phyloP scores from a whole-genome alignment of 2,329 filamentous ascomycete species.

The Clarireedia sp. region DNA sequence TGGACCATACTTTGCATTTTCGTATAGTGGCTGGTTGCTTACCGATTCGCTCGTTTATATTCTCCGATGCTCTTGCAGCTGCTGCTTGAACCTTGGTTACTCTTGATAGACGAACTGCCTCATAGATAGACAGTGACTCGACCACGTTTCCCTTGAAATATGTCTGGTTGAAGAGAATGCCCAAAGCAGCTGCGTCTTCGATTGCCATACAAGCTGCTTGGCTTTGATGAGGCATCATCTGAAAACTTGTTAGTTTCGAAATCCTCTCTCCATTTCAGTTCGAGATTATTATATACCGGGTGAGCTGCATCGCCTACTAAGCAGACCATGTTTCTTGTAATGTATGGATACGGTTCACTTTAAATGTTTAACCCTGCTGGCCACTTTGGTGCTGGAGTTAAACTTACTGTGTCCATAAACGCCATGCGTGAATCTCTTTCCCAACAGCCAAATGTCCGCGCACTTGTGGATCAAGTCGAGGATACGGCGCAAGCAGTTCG shows the following conservation, averaged over 20 bases:
- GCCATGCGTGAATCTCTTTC: constrained; percentile 56
- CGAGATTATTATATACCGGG: constrained; percentile 30
- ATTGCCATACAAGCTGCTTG: constrained; percentile 43
- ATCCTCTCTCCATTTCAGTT: not conserved
- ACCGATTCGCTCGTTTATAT: constrained; percentile 58
- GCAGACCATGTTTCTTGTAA: constrained; percentile 43
- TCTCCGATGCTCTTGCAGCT: constrained; percentile 48
- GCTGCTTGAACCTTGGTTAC: constrained; percentile 49
- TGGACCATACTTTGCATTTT: no score
- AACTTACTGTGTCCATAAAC: constrained; percentile 49
- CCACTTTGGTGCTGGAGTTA: no score
- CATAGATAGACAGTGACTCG: constrained; percentile 42
- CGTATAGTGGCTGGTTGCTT: constrained; percentile 30
- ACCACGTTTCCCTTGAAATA: constrained; percentile 40
- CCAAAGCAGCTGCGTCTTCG: constrained; percentile 34
- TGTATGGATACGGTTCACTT: constrained; percentile 48
- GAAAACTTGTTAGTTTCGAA: not conserved
- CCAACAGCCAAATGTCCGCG: constrained; percentile 50
- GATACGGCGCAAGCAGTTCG: constrained; percentile 52
- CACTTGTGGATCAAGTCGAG: constrained; percentile 50
- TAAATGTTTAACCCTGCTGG: no score
- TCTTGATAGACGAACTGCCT: constrained; percentile 45
- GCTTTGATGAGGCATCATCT: constrained; percentile 61
- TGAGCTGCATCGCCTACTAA: constrained; percentile 60
- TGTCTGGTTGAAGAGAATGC: constrained; percentile 30